Evolutionary conservation across 257 asterid species (phyloP).

Genomic region (Primulina huaijiensis): DNA sequence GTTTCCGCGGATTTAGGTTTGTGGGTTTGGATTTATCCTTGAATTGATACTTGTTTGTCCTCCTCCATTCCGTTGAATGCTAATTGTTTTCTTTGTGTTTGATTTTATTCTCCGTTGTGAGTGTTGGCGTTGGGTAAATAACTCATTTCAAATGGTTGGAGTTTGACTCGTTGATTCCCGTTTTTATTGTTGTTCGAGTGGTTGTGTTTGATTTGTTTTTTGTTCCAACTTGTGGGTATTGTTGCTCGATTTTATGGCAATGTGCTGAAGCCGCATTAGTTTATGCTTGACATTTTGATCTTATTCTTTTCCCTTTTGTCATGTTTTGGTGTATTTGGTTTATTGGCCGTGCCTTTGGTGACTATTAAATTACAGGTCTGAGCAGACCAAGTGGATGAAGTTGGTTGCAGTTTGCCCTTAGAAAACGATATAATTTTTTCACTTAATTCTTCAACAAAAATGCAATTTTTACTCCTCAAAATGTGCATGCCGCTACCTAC

Average conservation of each 20-base stretch:
- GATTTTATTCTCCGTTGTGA: background rate
- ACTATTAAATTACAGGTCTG: background rate
- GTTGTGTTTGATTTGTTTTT: constrained; percentile 18
- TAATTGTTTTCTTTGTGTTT: constrained; percentile 9
- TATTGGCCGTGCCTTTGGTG: background rate
- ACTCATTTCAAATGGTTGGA: constrained; percentile 9
- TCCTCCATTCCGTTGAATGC: background rate
- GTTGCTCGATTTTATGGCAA: constrained; percentile 19
- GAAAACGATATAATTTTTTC: background rate
- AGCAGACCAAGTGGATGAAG: background rate
- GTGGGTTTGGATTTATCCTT: constrained; percentile 13
- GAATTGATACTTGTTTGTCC: background rate
- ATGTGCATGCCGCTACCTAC: background rate
- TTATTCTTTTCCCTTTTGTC: background rate
- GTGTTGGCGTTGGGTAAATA: constrained; percentile 2
- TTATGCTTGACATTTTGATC: background rate
- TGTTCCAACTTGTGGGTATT: constrained; percentile 5
- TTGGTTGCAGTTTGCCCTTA: background rate
- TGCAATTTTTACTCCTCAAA: background rate
- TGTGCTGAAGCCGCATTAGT: constrained; percentile 9
- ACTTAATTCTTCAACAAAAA: background rate
- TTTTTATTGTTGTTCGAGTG: constrained; percentile 12
- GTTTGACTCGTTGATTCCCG: constrained; percentile 20
- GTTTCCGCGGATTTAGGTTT: constrained; percentile 31
- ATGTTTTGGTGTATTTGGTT: background rate